Base-by-base conservation (phyloP, 208 protist species). In the Herpetomonas tarakana region DNA sequence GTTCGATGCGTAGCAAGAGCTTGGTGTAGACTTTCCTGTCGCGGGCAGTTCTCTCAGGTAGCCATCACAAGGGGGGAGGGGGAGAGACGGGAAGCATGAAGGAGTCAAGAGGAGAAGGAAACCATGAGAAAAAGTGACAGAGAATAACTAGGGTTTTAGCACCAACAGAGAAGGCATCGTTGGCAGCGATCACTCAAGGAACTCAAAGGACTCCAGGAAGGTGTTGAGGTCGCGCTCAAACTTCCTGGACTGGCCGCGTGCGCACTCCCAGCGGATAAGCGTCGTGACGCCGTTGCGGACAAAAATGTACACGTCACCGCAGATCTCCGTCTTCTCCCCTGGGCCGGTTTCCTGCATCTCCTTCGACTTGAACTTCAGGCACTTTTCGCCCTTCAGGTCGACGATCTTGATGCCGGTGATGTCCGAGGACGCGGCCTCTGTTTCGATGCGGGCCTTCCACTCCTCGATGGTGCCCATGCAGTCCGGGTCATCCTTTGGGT, bases 341-440 rank as follows among this genome's bases (percentile, higher is more conserved):
- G 86, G 82, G 22, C 62, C 82, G 30, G 81, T 61, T 65, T 92
- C 86, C 59, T 92, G 82, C 86, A 90, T 90, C 38, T 76, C 81
- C 63, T 87, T 86, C 24, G 81, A 74, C 18, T 71, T 57, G 71
- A 92, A 89, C 11, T 68, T 84, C 41, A 92, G 62, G 68, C 86
- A 92, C 24, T 69, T 54, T 46, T 76, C 52, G 38, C 31, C 72
- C 50, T 84, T 86, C 49, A 84, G 24, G 14, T 53, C 49, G 2
- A 57, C 52, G 21, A 76, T 35, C 46, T 69, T 52, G 51, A 92
- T 78, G 31, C 82, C 71, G 6, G 64, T 78, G 39, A 90, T 81
- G 53, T 65, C 78, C 30, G 65, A 74, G 49, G 79, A 66, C 16
- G 56, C 54, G 1, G 62, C 70, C 65, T 92, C 86, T 27, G 72